Conservation (phyloP, 768 basidiomycete species). For the Amanita phalloides region DNA sequence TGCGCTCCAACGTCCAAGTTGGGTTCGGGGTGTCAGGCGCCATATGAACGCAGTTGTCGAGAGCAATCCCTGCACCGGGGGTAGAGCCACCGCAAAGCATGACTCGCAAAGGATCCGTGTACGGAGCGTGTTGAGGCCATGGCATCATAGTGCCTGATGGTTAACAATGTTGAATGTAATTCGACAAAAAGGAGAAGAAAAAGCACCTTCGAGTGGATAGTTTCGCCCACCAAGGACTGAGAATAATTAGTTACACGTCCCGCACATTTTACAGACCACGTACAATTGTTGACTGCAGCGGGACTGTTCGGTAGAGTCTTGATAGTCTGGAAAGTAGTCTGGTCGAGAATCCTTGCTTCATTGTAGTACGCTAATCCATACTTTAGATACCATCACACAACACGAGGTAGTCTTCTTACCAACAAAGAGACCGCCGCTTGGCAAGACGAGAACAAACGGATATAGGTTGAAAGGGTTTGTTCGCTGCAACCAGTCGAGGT, state of each 20-base stretch:
- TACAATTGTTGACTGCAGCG: slow-evolving; percentile 58
- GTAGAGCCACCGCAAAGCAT: slow-evolving; percentile 73
- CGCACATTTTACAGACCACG: slow-evolving; percentile 6
- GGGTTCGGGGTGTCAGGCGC: slow-evolving; percentile 52
- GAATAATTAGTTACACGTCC: background rate
- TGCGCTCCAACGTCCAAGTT: slow-evolving; percentile 66
- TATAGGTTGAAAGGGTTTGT: slow-evolving; percentile 79
- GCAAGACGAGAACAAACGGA: slow-evolving; percentile 65
- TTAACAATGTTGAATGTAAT: slow-evolving; percentile 6
- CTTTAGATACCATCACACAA: background rate
- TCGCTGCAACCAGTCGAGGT: slow-evolving; percentile 55
- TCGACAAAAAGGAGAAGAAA: background rate
- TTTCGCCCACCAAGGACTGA: slow-evolving; percentile 59
- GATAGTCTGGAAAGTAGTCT: slow-evolving; percentile 52
- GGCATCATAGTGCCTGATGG: slow-evolving; percentile 41
- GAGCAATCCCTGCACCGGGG: slow-evolving; percentile 33
- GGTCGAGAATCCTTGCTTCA: slow-evolving; percentile 67
- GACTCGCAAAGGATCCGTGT: slow-evolving; percentile 59
- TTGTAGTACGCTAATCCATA: slow-evolving; percentile 56
- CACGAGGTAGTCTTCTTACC: slow-evolving; percentile 26
- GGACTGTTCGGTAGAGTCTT: slow-evolving; percentile 60
- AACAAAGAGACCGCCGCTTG: slow-evolving; percentile 59
- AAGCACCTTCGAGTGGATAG: slow-evolving; percentile 57
- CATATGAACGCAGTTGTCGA: slow-evolving; percentile 67
- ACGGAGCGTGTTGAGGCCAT: slow-evolving; percentile 62